Evolutionary conservation across 176 grass and related monocot genomes (phyloP).

Genomic region (Areca catechu): DNA sequence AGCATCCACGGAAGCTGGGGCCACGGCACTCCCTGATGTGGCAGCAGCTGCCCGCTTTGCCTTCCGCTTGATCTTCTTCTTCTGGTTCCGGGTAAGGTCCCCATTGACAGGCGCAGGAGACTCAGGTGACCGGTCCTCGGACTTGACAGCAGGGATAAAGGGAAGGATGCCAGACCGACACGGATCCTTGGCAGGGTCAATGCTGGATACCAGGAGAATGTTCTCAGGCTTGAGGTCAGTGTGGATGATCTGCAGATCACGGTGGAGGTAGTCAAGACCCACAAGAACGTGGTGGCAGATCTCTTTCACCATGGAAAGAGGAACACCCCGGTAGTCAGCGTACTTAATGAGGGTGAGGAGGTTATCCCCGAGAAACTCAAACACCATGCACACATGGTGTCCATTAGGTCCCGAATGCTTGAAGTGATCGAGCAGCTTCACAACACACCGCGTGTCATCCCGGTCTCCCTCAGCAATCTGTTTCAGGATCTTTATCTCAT

Average conservation of each 20-base stretch:
- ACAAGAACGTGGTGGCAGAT: slow-evolving; percentile 79
- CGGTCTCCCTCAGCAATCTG: slow-evolving; percentile 80
- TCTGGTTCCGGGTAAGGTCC: slow-evolving; percentile 66
- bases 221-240: slow-evolving; percentile 98
- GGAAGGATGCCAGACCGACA: slow-evolving; percentile 43
- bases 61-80: slow-evolving; percentile 94
- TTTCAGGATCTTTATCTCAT: slow-evolving; percentile 97
- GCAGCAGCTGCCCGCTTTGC: slow-evolving; percentile 53
- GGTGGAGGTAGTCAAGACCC: slow-evolving; percentile 87
- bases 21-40: slow-evolving; percentile 37
- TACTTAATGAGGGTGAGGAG: slow-evolving; percentile 91
- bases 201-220: slow-evolving; percentile 67
- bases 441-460: slow-evolving; percentile 61
- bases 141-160: slow-evolving; percentile 39
- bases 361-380: slow-evolving; percentile 98
- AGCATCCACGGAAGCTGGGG: slow-evolving; percentile 30
- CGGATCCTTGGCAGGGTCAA: slow-evolving; percentile 91
- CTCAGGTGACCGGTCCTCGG: slow-evolving; percentile 20
- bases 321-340: slow-evolving; percentile 64
- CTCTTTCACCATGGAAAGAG: slow-evolving; percentile 82
- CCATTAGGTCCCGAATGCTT: slow-evolving; percentile 93
- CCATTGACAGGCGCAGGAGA: slow-evolving; percentile 36
- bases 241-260: slow-evolving; percentile 74
- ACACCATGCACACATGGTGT: slow-evolving; percentile 97
- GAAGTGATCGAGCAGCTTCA: slow-evolving; percentile 97